Evolutionary conservation across 345 rosid genomes (phyloP).

Genomic region (Lepidium didymum): DNA sequence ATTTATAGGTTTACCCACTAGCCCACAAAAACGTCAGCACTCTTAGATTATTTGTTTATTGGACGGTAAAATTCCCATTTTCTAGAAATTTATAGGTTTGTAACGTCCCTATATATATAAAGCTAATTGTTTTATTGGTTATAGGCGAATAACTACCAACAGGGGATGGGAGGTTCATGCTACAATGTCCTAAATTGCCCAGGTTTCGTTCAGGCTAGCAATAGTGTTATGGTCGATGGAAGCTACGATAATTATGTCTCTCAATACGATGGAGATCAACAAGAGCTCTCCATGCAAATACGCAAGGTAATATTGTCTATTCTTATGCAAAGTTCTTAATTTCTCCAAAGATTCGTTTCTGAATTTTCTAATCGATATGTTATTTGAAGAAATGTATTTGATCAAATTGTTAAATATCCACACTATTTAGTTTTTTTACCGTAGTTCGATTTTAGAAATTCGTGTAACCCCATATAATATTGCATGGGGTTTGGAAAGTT

Average conservation of each 20-base stretch:
- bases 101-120: too few species aligned
- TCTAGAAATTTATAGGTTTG: background rate
- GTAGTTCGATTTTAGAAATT: too few species aligned
- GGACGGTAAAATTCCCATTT: constrained; percentile 47
- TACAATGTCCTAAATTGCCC: constrained; percentile 52
- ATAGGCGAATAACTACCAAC: constrained; percentile 35
- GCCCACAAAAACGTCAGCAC: constrained; percentile 40
- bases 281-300: constrained; percentile 44
- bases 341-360: background rate
- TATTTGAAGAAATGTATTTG: too few species aligned
- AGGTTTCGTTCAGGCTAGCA: constrained; percentile 60
- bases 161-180: constrained; percentile 33
- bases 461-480: too few species aligned
- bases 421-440: too few species aligned
- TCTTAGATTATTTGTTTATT: constrained; percentile 59
- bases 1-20: constrained; percentile 51
- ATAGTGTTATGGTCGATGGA: constrained; percentile 53
- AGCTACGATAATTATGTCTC: constrained; percentile 37
- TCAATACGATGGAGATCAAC: constrained; percentile 36
- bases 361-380: background rate
- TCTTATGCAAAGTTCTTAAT: too few species aligned
- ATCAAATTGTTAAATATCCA: too few species aligned
- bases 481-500: too few species aligned
- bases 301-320: constrained; percentile 37
- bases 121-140: background rate